Conservation (phyloP, 345 rosid species). For the Cardamine resedifolia region DNA sequence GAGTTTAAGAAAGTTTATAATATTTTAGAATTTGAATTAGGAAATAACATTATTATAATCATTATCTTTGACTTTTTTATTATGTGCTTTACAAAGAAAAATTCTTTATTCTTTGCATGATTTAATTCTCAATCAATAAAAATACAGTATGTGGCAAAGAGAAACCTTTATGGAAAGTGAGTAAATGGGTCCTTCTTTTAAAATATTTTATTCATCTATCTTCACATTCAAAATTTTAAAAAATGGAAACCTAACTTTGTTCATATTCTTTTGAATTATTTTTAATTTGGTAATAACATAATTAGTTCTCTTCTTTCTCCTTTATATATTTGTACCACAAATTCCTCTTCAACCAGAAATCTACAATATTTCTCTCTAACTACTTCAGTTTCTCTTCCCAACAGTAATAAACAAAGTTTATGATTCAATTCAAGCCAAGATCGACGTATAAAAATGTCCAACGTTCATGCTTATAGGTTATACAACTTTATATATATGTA, state of each 20-base stretch:
- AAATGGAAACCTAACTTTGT: slow-evolving; percentile 22
- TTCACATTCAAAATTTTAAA: neutral
- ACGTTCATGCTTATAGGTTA: slow-evolving; percentile 15
- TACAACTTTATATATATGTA: neutral
- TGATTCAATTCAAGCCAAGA: neutral
- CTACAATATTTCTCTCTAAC: slow-evolving; percentile 2
- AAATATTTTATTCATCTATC: slow-evolving; percentile 7
- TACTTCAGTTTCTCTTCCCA: slow-evolving; percentile 12
- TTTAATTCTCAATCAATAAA: neutral
- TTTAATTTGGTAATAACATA: slow-evolving; percentile 29
- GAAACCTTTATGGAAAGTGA: slow-evolving; percentile 33
- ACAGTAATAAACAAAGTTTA: neutral
- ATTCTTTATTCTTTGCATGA: slow-evolving; percentile 20
- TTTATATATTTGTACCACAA: slow-evolving; percentile 18
- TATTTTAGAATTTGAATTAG: neutral
- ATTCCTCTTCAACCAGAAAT: slow-evolving; percentile 19
- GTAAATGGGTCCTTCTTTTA: slow-evolving; percentile 12
- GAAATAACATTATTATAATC: neutral
- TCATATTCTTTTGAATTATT: slow-evolving; percentile 16
- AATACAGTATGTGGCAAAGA: neutral
- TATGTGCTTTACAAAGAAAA: neutral
- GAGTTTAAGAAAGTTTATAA: neutral
- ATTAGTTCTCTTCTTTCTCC: slow-evolving; percentile 16
- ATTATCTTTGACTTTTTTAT: neutral
- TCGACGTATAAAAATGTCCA: neutral